Evolutionary conservation across 1,139 yeast genomes (phyloP).

Genomic region (Saccharomycopsis phalli): DNA sequence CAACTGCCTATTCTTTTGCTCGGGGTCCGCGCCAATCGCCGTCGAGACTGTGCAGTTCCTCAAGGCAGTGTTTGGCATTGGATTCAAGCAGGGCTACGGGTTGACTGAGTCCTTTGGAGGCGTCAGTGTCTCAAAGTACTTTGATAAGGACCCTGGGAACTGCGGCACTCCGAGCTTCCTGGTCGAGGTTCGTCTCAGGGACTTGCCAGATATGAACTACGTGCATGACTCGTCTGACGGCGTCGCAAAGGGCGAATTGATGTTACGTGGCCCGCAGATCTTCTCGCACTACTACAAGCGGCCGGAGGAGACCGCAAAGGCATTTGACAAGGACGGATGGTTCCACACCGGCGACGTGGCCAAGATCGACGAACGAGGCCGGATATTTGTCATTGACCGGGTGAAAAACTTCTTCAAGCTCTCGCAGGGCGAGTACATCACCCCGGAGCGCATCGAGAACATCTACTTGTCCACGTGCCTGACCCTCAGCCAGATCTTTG

Average conservation of each 20-base stretch:
- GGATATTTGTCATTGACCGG: slow-evolving; percentile 58
- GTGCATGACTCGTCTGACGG: slow-evolving; percentile 40
- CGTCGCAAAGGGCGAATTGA: slow-evolving; percentile 46
- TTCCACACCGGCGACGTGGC: slow-evolving; percentile 74
- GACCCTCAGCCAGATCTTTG: slow-evolving; percentile 45
- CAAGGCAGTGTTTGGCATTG: slow-evolving; percentile 51
- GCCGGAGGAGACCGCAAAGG: slow-evolving; percentile 42
- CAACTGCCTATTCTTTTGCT: slow-evolving; percentile 34
- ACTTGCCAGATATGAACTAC: slow-evolving; percentile 64
- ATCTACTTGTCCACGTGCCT: slow-evolving; percentile 49
- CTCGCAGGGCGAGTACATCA: slow-evolving; percentile 75
- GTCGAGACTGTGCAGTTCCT: slow-evolving; percentile 51
- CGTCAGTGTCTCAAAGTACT: slow-evolving; percentile 34
- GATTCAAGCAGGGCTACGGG: slow-evolving; percentile 68
- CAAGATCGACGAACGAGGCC: slow-evolving; percentile 42
- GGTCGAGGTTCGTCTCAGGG: slow-evolving; percentile 53
- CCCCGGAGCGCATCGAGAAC: slow-evolving; percentile 72
- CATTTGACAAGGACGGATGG: slow-evolving; percentile 62
- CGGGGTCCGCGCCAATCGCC: slow-evolving; percentile 74
- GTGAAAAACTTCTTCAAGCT: slow-evolving; percentile 76
- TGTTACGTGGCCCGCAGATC: slow-evolving; percentile 60
- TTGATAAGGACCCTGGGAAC: slow-evolving; percentile 46
- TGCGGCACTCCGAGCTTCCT: slow-evolving; percentile 53
- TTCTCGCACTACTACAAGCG: slow-evolving; percentile 54
- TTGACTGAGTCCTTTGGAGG: slow-evolving; percentile 72